Evolutionary conservation across 306 rosid species (phyloP), one percentile per base, ranked within the genome.

Genomic region (Herpetospermum pedunculosum): DNA sequence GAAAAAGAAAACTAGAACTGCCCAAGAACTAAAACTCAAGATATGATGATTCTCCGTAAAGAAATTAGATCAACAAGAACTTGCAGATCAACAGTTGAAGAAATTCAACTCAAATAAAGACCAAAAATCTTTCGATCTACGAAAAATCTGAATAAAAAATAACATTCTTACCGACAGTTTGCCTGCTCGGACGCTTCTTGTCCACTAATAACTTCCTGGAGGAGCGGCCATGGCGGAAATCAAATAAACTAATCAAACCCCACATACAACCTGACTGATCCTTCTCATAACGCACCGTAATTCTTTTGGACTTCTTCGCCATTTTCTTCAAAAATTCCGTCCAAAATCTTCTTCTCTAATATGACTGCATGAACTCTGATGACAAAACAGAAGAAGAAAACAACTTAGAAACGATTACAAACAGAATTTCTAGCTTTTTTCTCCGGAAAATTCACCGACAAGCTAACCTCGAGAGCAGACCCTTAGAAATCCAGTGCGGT

Each of bases 241-340:
- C 97, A 73, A 95, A 83, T 74, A 95, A 88, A 72, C 91, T 89
- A 41, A 95, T 95, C 77, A 95, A 88, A n/a, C 99, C 96, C 97
- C 96, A 92, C 92, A 95, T 95, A 73, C 99, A 95, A 50, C 99
- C 97, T 2, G 88, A 85, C 68, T 92, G 95, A 85, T 91, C 96
- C 85, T 83, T 91, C 85, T 88, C 96, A 80, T 83, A 87, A 75
- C 86, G 88, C 67, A 87, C 76, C 41, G 83, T 5, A 69, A 91
- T 91, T 79, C 87, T 95, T 70, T 85, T 88, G 35, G 99, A 89
- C 75, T 81, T 85, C 84, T 90, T 95, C 50, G 92, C 89, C 99
- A 75, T 76, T 50, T 83, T 79, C 55, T 47, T 74, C 50, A 58
- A 74, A 52, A 11, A 37, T 23, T 50, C 54, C 54, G 70, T 75